A percentile compares a stretch with the other conserved stretches of the same genome.
phyloP scores from a whole-genome alignment of 2,329 filamentous ascomycete species.

The Botrytis hyacinthi region DNA sequence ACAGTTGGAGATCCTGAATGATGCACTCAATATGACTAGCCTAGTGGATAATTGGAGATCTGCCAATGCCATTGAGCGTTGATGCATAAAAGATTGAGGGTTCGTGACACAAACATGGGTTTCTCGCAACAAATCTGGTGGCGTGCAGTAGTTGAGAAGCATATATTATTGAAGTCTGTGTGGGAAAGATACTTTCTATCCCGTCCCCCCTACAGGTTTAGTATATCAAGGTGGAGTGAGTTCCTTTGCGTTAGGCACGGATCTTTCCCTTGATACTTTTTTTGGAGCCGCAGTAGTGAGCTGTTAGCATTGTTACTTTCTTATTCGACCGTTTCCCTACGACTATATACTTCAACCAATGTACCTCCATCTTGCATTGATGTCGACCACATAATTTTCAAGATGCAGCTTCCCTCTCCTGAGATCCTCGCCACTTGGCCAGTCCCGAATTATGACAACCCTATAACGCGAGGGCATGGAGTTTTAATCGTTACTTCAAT shows the following conservation, averaged over 20 bases:
- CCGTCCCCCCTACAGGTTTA: background rate
- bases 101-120: background rate
- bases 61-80: background rate
- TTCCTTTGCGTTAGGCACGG: background rate
- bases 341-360: background rate
- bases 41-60: background rate
- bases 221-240: background rate
- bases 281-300: background rate
- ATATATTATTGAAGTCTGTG: background rate
- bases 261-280: background rate
- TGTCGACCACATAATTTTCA: background rate
- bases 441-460: constrained; percentile 47
- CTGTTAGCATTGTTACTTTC: background rate
- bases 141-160: background rate
- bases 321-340: background rate
- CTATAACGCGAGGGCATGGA: constrained; percentile 44
- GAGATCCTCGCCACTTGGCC: constrained; percentile 34
- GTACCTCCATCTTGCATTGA: background rate
- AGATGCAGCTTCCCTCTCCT: constrained; percentile 19
- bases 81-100: background rate
- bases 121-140: background rate
- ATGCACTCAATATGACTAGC: background rate
- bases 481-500: constrained; percentile 45
- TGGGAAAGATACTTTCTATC: background rate
- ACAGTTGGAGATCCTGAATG: background rate